Conservation (phyloP, 73 alveolate species). For the Durusdinium trenchii region DNA sequence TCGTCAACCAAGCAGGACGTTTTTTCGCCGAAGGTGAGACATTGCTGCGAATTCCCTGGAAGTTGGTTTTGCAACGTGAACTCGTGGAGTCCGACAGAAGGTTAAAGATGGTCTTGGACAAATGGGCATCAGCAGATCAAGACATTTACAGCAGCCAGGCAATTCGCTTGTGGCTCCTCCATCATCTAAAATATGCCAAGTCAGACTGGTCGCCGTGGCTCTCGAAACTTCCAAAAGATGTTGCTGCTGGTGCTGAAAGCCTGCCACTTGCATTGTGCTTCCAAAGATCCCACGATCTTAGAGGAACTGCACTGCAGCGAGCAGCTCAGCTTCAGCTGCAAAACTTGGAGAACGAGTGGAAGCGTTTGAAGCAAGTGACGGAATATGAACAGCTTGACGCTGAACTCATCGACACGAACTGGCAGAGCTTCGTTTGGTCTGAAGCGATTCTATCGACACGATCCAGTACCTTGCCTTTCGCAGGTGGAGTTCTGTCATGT, state of each 20-base stretch:
- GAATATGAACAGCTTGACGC: no score
- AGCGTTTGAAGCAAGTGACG: not conserved
- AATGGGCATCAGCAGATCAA: slow-evolving; percentile 1
- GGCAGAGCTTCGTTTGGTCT: slow-evolving; percentile 46
- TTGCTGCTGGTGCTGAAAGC: slow-evolving; percentile 58
- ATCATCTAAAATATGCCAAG: not conserved
- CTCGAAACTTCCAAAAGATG: slow-evolving; percentile 22
- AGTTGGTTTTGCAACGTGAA: slow-evolving; percentile 14
- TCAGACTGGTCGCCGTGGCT: slow-evolving; percentile 71
- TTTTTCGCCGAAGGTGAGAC: not conserved
- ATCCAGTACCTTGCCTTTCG: slow-evolving; percentile 72
- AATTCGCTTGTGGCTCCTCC: slow-evolving; percentile 70
- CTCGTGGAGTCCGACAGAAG: not conserved
- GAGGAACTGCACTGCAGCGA: slow-evolving; percentile 36
- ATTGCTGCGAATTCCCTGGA: slow-evolving; percentile 61
- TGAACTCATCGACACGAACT: not conserved
- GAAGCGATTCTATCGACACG: slow-evolving; percentile 62
- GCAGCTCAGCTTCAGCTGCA: slow-evolving; percentile 37
- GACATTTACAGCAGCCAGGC: not conserved
- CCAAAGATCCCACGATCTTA: not conserved
- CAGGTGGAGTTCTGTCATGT: not conserved
- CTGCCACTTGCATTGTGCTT: slow-evolving; percentile 44
- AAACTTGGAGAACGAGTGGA: slow-evolving; percentile 26
- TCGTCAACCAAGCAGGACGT: slow-evolving; percentile 25
- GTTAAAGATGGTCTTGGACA: not conserved